Evolutionary conservation across 2,329 filamentous ascomycete genomes (phyloP).

Genomic region (Xylaria sp.): DNA sequence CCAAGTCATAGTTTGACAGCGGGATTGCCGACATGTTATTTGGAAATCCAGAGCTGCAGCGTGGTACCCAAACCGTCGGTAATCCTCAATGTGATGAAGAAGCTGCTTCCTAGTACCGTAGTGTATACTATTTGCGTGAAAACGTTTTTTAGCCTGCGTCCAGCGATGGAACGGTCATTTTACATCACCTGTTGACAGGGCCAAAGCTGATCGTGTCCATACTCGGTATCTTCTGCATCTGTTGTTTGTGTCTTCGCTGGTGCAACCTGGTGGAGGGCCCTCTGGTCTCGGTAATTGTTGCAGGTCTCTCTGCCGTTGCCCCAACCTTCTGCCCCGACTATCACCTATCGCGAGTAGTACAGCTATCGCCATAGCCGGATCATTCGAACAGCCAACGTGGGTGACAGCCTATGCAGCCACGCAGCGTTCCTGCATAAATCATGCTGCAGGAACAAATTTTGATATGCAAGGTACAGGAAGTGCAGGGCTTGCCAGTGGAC

Average conservation of each 20-base stretch:
- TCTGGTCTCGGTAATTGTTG: neutral
- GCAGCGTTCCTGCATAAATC: conserved; percentile 48
- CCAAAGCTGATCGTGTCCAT: neutral
- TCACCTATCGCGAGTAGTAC: neutral
- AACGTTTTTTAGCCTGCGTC: conserved; percentile 15
- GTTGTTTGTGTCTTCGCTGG: conserved; percentile 4
- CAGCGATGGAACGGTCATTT: neutral
- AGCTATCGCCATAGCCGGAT: conserved; percentile 9
- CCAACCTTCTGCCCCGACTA: conserved; percentile 20
- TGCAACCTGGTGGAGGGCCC: neutral
- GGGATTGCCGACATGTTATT: conserved; percentile 34
- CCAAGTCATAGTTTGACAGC: conserved; percentile 20
- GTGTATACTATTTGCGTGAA: conserved; percentile 1
- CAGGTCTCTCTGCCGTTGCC: neutral
- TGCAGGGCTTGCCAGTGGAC: conserved; percentile 12
- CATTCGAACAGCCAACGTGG: conserved; percentile 29
- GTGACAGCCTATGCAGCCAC: conserved; percentile 39
- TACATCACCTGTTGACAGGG: neutral
- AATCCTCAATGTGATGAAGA: conserved; percentile 6
- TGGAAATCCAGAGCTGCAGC: conserved; percentile 12
- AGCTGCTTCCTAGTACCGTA: neutral
- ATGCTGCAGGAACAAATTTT: conserved; percentile 46
- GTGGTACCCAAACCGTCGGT: conserved; percentile 34
- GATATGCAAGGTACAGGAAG: conserved; percentile 47
- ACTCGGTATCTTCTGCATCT: neutral